Evolutionary conservation across 2,329 filamentous ascomycete genomes (phyloP).

Genomic region (Neocatenulostroma microsporum): DNA sequence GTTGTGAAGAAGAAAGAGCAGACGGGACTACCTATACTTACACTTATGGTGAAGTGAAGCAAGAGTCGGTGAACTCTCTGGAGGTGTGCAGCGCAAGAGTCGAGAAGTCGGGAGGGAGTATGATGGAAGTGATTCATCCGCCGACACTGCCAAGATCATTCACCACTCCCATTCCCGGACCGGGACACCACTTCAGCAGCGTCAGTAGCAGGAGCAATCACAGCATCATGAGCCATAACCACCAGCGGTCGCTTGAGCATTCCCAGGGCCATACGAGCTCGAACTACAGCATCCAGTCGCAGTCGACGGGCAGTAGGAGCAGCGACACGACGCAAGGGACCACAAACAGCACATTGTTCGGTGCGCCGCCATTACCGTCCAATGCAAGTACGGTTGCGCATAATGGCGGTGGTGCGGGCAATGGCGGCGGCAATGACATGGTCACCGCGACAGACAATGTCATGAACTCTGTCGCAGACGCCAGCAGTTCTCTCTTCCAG

Average conservation of each 20-base stretch:
- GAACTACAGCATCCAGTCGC: conserved; percentile 40
- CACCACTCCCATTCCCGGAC: too few species aligned
- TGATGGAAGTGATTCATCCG: too few species aligned
- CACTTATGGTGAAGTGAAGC: too few species aligned
- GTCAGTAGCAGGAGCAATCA: conserved; percentile 7
- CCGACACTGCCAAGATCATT: too few species aligned
- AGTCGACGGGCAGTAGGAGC: conserved; percentile 34
- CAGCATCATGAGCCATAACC: conserved; percentile 6
- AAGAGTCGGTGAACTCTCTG: too few species aligned
- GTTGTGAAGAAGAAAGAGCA: too few species aligned
- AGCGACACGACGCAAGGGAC: conserved; percentile 43
- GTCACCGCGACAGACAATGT: conserved; percentile 81
- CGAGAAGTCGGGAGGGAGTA: too few species aligned
- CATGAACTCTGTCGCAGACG: conserved; percentile 93
- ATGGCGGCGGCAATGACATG: conserved; percentile 33
- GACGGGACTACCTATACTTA: too few species aligned
- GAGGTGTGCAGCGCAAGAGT: too few species aligned
- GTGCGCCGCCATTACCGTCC: conserved; percentile 26
- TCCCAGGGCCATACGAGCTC: conserved; percentile 39
- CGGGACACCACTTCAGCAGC: too few species aligned
- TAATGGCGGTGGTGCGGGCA: conserved; percentile 10
- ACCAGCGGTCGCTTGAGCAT: conserved; percentile 31
- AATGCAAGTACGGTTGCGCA: conserved; percentile 19
- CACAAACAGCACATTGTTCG: conserved; percentile 38
- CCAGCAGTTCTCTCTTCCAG: conserved; percentile 85